Evolutionary conservation across 129 eudicot genomes (phyloP).

Genomic region (Tanacetum coccineum): DNA sequence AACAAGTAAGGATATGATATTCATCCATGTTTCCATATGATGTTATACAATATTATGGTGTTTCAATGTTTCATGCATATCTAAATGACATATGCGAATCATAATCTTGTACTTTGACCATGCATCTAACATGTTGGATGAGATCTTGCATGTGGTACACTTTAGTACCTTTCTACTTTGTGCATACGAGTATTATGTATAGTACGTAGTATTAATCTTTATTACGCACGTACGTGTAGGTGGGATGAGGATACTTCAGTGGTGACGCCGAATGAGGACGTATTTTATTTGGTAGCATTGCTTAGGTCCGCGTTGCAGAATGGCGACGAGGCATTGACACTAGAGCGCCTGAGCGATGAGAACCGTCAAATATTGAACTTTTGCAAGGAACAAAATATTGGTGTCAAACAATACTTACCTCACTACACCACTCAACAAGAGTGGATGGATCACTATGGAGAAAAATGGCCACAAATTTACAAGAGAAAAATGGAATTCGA

Average conservation of each 20-base stretch:
- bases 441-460: conserved; percentile 75
- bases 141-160: conserved; percentile 38
- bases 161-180: conserved; percentile 3
- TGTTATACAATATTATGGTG: conserved; percentile 25
- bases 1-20: conserved; percentile 57
- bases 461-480: conserved; percentile 56
- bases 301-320: conserved; percentile 72
- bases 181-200: conserved; percentile 4
- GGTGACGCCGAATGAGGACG: conserved; percentile 76
- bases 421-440: conserved; percentile 65
- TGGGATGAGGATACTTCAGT: conserved; percentile 68
- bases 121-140: conserved; percentile 31
- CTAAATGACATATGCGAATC: conserved; percentile 29
- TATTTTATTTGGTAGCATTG: conserved; percentile 76
- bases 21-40: conserved; percentile 22
- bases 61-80: conserved; percentile 33
- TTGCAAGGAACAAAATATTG: conserved; percentile 52
- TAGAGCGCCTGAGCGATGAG: conserved; percentile 54
- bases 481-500: conserved; percentile 63
- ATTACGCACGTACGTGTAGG: conserved; percentile 23
- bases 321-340: conserved; percentile 48
- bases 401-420: conserved; percentile 64
- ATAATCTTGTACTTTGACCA: conserved; percentile 27
- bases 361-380: conserved; percentile 50
- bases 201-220: not conserved